Percentiles rank a stretch among this genome's conserved stretches.
Evolutionary conservation across 495 filamentous ascomycete genomes (phyloP).

Genomic region (Penicillium salamii): DNA sequence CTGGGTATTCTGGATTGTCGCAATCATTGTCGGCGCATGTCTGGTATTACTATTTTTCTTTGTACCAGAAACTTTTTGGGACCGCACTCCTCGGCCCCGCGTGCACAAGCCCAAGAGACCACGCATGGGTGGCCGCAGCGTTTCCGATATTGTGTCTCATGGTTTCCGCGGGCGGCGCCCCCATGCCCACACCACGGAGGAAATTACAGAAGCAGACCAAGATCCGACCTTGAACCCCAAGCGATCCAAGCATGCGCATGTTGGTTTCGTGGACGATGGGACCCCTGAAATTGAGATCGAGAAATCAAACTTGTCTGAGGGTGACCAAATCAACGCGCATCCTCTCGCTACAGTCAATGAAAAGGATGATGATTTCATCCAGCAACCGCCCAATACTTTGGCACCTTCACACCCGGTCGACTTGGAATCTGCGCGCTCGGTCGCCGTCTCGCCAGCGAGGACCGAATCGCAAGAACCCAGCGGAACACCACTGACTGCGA

Average conservation of each 20-base stretch:
- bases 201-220: slow-evolving; percentile 6
- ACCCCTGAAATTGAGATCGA: not conserved
- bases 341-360: slow-evolving; percentile 10
- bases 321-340: slow-evolving; percentile 3
- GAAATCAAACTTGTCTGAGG: no score
- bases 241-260: slow-evolving; percentile 40
- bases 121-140: slow-evolving; percentile 26
- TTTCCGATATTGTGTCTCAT: slow-evolving; percentile 40
- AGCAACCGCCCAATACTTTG: slow-evolving; percentile 6
- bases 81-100: slow-evolving; percentile 71
- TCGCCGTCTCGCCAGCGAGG: slow-evolving; percentile 27
- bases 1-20: slow-evolving; percentile 82
- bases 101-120: slow-evolving; percentile 33
- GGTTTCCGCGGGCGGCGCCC: slow-evolving; percentile 36
- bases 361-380: slow-evolving; percentile 10
- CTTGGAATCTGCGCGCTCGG: slow-evolving; percentile 20
- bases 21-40: slow-evolving; percentile 77
- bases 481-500: slow-evolving; percentile 18
- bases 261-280: slow-evolving; percentile 53
- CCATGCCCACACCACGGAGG: slow-evolving; percentile 17
- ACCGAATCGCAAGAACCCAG: slow-evolving; percentile 30
- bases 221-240: slow-evolving; percentile 10
- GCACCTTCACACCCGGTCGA: slow-evolving; percentile 12
- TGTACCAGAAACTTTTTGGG: slow-evolving; percentile 96
- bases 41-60: slow-evolving; percentile 79